These are phyloP conservation scores for Lignosus rhinocerotis DNA, from an alignment of 1,284 basidiomycete species.

Conservation along the genomic window DNA sequence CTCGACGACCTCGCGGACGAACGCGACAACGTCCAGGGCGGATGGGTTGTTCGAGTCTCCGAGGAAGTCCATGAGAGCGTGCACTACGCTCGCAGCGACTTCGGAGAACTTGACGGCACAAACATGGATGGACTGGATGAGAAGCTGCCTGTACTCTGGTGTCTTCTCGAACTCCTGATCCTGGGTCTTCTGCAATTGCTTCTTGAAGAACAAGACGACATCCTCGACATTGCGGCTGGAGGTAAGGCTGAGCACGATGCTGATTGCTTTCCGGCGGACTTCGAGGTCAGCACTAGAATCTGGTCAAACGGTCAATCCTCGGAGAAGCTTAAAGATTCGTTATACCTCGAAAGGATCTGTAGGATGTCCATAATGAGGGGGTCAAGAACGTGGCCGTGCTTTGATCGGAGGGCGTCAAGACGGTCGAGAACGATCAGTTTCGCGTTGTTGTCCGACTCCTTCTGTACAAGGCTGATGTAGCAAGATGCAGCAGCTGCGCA, in stretches of 20 bases:
- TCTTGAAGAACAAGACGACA: constrained; percentile 95
- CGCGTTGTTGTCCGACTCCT: constrained; percentile 99
- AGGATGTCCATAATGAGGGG: constrained; percentile 95
- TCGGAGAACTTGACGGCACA: constrained; percentile 99
- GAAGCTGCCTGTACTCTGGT: constrained; percentile 92
- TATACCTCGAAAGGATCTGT: constrained; percentile 81
- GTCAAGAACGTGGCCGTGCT: constrained; percentile 92
- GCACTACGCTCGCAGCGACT: constrained; percentile 94
- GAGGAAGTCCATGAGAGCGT: constrained; percentile 98
- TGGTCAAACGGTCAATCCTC: neutral
- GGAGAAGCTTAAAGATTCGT: neutral
- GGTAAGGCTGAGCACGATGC: constrained; percentile 92
- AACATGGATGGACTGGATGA: constrained; percentile 97
- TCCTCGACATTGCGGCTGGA: constrained; percentile 97
- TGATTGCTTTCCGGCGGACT: constrained; percentile 91
- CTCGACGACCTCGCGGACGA: constrained; percentile 97
- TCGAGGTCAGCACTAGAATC: constrained; percentile 88
- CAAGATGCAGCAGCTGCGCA: constrained; percentile 81
- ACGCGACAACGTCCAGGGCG: constrained; percentile 94
- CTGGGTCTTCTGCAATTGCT: constrained; percentile 93
- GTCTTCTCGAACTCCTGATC: constrained; percentile 88
- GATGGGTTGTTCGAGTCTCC: constrained; percentile 96
- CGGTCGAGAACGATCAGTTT: constrained; percentile 98
- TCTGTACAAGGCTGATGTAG: constrained; percentile 88
- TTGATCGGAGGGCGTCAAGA: constrained; percentile 80